A percentile compares a stretch with the other conserved stretches of the same genome.
These are phyloP conservation scores for Massariosphaeria phaeospora DNA, from an alignment of 495 filamentous ascomycete genomes.

Conservation along the genomic window DNA sequence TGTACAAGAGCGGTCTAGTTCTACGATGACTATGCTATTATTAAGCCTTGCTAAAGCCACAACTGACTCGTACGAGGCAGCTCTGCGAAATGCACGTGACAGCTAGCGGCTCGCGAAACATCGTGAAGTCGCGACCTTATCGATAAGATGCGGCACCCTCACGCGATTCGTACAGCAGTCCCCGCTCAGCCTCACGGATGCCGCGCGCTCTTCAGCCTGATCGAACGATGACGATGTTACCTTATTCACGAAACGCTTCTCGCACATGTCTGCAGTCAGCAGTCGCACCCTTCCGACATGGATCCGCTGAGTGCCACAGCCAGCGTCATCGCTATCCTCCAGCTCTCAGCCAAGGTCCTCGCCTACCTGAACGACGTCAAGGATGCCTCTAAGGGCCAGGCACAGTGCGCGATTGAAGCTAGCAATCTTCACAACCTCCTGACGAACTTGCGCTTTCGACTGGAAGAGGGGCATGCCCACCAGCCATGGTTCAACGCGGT, in stretches of 20 bases:
- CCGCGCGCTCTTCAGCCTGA: not conserved
- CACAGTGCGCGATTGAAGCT: slow-evolving; percentile 26
- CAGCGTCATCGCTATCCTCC: slow-evolving; percentile 31
- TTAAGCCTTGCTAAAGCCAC: too few relatives aligned
- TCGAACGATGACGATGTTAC: not conserved
- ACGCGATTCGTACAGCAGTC: not conserved
- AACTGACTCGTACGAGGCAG: too few relatives aligned
- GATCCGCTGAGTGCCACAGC: slow-evolving; percentile 32
- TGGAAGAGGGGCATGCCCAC: slow-evolving; percentile 27
- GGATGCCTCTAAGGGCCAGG: slow-evolving; percentile 33
- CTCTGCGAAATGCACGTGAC: too few relatives aligned
- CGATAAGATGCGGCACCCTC: not conserved
- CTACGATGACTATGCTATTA: too few relatives aligned
- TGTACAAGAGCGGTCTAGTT: too few relatives aligned
- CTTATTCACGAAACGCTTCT: not conserved
- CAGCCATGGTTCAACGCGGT: slow-evolving; percentile 28
- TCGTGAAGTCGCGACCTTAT: too few relatives aligned
- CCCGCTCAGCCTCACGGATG: not conserved
- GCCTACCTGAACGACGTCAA: slow-evolving; percentile 37
- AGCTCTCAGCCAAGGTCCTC: slow-evolving; percentile 30
- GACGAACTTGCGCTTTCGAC: slow-evolving; percentile 20
- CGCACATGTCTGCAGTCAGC: not conserved
- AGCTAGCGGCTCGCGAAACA: too few relatives aligned
- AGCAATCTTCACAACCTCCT: slow-evolving; percentile 32
- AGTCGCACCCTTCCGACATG: slow-evolving; percentile 10